These are phyloP conservation scores for Corynascus novoguineensis DNA, from an alignment of 495 filamentous ascomycete genomes.

Conservation along the genomic window DNA sequence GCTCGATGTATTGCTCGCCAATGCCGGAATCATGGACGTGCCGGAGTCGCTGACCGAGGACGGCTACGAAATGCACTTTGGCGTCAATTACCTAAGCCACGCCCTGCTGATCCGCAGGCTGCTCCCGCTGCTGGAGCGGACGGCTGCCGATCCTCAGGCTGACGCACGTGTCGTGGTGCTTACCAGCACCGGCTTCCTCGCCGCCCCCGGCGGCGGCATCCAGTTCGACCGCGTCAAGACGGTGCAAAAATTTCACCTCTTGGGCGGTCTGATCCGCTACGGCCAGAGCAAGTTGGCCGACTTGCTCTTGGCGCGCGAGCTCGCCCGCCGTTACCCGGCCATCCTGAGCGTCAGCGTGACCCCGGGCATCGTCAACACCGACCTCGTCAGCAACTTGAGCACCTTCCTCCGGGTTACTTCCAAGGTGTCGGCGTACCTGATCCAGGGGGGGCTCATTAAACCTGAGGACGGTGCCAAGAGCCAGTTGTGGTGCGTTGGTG, in stretches of 20 bases:
- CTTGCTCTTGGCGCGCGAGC: slow-evolving; percentile 48
- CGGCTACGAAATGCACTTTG: slow-evolving; percentile 64
- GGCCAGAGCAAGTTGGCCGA: slow-evolving; percentile 45
- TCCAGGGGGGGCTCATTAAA: background rate
- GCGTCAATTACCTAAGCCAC: slow-evolving; percentile 63
- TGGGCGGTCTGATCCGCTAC: slow-evolving; percentile 34
- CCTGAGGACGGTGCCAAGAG: slow-evolving; percentile 20
- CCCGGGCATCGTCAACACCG: slow-evolving; percentile 53
- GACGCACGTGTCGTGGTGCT: slow-evolving; percentile 39
- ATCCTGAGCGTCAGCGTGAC: slow-evolving; percentile 55
- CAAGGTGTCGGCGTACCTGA: background rate
- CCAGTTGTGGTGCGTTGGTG: slow-evolving; percentile 17
- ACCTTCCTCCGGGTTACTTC: too few species aligned
- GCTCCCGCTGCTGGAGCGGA: slow-evolving; percentile 47
- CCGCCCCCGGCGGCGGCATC: slow-evolving; percentile 35
- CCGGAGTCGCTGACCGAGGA: slow-evolving; percentile 49
- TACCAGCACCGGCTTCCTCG: slow-evolving; percentile 31
- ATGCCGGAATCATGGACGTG: slow-evolving; percentile 46
- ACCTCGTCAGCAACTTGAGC: slow-evolving; percentile 11
- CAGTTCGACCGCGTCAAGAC: slow-evolving; percentile 35
- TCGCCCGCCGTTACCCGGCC: slow-evolving; percentile 47
- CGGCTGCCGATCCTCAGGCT: slow-evolving; percentile 27
- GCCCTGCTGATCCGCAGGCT: slow-evolving; percentile 58
- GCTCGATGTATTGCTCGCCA: slow-evolving; percentile 21
- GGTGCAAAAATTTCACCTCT: slow-evolving; percentile 23